Percentiles rank a stretch among this genome's conserved stretches.
Evolutionary conservation across 164 flowering plant genomes (phyloP).

Genomic region (Litsea cubeba): DNA sequence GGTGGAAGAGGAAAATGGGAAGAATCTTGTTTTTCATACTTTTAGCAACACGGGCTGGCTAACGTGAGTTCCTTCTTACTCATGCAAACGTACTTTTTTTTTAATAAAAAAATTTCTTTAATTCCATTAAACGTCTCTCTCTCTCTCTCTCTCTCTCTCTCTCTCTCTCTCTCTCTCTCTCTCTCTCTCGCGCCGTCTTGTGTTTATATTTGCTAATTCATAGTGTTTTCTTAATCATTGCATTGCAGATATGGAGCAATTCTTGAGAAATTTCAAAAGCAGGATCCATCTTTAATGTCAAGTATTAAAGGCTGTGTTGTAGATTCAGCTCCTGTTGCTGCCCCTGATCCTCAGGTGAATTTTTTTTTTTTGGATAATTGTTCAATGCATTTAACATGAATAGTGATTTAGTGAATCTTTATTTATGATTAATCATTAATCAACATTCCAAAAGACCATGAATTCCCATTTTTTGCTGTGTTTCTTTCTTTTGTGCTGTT

Average conservation of each 20-base stretch:
- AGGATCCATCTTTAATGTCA: constrained; percentile 52
- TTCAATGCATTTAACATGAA: not conserved
- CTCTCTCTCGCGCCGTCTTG: not conserved
- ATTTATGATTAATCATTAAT: no score
- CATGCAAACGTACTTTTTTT: not conserved
- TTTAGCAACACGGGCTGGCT: constrained; percentile 99
- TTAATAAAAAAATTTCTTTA: not conserved
- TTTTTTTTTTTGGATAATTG: not conserved
- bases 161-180: not conserved
- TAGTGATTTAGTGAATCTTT: not conserved
- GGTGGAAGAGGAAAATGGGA: constrained; percentile 68
- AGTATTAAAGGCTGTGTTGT: constrained; percentile 86
- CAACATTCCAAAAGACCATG: no score
- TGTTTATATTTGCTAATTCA: not conserved
- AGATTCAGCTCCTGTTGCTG: constrained; percentile 96
- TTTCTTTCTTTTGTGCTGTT: no score
- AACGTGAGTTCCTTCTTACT: constrained; percentile 52
- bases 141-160: not conserved
- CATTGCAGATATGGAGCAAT: constrained; percentile 70
- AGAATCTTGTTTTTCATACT: constrained; percentile 78
- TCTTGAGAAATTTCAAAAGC: constrained; percentile 67
- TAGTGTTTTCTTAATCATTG: constrained; percentile 4
- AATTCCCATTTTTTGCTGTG: no score
- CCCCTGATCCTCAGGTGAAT: constrained; percentile 87
- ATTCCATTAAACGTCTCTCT: not conserved